Evolutionary conservation across 441 rosid species (phyloP).

Genomic region (Oxalis stricta): DNA sequence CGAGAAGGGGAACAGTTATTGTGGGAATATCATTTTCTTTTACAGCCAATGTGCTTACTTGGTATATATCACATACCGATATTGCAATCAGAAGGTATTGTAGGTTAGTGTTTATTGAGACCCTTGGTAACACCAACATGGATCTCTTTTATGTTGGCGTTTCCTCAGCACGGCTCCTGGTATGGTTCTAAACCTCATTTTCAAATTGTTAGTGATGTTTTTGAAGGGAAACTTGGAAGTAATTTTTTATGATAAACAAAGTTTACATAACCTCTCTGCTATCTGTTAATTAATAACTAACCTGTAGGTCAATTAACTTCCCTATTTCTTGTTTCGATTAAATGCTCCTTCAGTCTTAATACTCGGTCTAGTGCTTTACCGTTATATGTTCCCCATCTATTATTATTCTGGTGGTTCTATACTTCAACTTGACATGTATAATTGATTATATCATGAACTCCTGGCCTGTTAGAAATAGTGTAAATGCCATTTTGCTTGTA

Average conservation of each 20-base stretch:
- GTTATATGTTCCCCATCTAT: no score
- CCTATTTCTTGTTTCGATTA: not conserved
- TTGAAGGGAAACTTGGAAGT: slow-evolving; percentile 16
- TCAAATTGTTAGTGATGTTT: slow-evolving; percentile 18
- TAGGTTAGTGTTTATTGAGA: slow-evolving; percentile 47
- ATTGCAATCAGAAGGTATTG: slow-evolving; percentile 32
- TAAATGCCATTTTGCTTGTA: slow-evolving; percentile 23
- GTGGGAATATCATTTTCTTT: slow-evolving; percentile 17
- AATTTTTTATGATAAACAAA: slow-evolving; percentile 8
- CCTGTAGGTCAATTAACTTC: slow-evolving; percentile 6
- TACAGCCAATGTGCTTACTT: slow-evolving; percentile 15
- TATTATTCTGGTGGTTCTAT: no score
- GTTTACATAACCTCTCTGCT: slow-evolving; percentile 10
- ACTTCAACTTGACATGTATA: no score
- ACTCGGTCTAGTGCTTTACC: not conserved
- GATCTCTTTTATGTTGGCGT: slow-evolving; percentile 43
- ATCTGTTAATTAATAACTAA: slow-evolving; percentile 1
- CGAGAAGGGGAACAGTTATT: slow-evolving; percentile 10
- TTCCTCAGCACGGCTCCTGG: slow-evolving; percentile 39
- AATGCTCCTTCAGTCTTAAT: not conserved
- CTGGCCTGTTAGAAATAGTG: no score
- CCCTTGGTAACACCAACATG: slow-evolving; percentile 44
- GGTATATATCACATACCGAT: slow-evolving; percentile 25
- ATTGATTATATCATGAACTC: slow-evolving; percentile 8
- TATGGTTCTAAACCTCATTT: slow-evolving; percentile 39